phyloP scores from a whole-genome alignment of 106 monocot species.

The Allium cepa region DNA sequence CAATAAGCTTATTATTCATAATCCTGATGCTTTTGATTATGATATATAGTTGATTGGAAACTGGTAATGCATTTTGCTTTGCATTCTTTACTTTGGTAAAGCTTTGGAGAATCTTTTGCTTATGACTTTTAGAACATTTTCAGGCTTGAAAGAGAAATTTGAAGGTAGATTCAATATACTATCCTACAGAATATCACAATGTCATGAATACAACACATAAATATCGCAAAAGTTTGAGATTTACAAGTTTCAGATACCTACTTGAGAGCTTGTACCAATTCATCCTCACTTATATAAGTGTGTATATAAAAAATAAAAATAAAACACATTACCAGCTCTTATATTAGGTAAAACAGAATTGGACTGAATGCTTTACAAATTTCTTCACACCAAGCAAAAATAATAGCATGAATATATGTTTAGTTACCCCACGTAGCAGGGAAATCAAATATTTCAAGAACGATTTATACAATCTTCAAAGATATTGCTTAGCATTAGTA shows the following conservation, averaged over 20 bases:
- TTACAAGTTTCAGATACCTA: neutral
- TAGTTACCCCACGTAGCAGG: too few relatives aligned
- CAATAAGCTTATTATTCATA: neutral
- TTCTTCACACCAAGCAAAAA: too few relatives aligned
- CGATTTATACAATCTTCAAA: too few relatives aligned
- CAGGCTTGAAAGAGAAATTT: neutral
- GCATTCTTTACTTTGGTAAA: too few relatives aligned
- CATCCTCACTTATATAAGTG: neutral
- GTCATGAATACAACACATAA: neutral
- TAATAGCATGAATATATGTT: too few relatives aligned
- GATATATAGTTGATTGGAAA: neutral
- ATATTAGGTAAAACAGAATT: too few relatives aligned
- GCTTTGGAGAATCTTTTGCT: too few relatives aligned
- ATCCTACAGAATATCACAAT: too few relatives aligned
- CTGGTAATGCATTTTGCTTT: neutral
- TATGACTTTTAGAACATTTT: neutral
- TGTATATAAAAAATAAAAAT: neutral
- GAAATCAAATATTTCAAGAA: too few relatives aligned
- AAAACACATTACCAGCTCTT: neutral
- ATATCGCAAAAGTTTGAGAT: neutral
- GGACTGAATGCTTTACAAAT: too few relatives aligned
- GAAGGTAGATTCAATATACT: too few relatives aligned
- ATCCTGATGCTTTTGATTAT: neutral
- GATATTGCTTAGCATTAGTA: too few relatives aligned
- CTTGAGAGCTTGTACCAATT: neutral